Conservation (phyloP, 1,284 basidiomycete genomes). For the Kalmanozyma brasiliensis region DNA sequence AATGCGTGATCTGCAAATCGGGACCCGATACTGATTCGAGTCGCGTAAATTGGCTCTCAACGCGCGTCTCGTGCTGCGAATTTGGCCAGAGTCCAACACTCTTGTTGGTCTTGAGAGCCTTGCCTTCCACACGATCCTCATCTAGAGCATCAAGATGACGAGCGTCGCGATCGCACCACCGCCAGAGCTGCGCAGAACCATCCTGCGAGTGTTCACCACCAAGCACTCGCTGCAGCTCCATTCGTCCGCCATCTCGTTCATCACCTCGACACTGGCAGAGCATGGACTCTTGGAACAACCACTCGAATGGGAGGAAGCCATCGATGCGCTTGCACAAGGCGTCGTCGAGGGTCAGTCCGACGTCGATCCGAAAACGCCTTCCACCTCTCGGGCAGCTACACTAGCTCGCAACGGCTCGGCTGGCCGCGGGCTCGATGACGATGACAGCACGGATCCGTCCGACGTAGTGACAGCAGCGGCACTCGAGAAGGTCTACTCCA, state of each 20-base stretch:
- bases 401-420: background rate
- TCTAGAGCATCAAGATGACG: background rate
- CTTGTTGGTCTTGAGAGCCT: background rate
- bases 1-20: background rate
- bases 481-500: constrained; percentile 60
- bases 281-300: constrained; percentile 59
- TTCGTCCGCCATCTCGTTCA: constrained; percentile 62
- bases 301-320: constrained; percentile 59
- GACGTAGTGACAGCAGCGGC: constrained; percentile 58
- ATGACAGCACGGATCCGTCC: constrained; percentile 6
- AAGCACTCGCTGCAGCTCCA: constrained; percentile 65
- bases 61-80: constrained; percentile 6
- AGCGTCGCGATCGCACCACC: constrained; percentile 17
- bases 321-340: constrained; percentile 64
- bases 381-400: background rate
- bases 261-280: constrained; percentile 55
- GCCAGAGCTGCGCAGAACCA: constrained; percentile 55
- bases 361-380: constrained; percentile 5
- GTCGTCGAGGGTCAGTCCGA: constrained; percentile 53
- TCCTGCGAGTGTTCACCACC: constrained; percentile 62
- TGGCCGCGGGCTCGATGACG: background rate
- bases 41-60: constrained; percentile 27
- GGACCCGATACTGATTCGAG: background rate
- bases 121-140: background rate
- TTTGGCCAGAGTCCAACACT: constrained; percentile 21